Evolutionary conservation across 2,329 filamentous ascomycete genomes (phyloP), one percentile per base, ranked within the genome.

Genomic region (Phialocephala sp.): DNA sequence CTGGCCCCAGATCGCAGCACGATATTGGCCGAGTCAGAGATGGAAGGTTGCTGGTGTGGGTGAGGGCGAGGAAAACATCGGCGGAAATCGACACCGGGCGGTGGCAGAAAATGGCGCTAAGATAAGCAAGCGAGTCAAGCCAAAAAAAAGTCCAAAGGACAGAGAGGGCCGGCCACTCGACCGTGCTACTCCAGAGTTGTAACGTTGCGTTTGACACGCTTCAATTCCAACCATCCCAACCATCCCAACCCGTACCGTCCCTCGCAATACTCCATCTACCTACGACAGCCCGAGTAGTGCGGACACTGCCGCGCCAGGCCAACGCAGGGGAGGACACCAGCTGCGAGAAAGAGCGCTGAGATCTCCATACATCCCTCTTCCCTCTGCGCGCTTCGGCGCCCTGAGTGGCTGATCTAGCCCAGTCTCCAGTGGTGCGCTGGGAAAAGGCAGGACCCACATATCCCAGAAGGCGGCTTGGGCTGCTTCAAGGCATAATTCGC

Each of bases 131-230:
- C 60, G 45, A 61, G n/a, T 20, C 45, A 14, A 50, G 8, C n/a
- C n/a, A 4, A n/a, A 22, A 43, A 43, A 43, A 50, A n/a, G 20
- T 20, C 2, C 18, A 45, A 24, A 50, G 45, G 8, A 11, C n/a
- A 24, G 45, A 2, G 37, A 41, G 11, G 37, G 15, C 37, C 37
- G n/a, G 22, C 45, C 18, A 5, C 45, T 22, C 41, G 9, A 22
- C 45, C 45, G 45, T 24, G 11, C 45, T 50, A 50, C 45, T 22
- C 45, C 50, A 57, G 45, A 60, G 50, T 45, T 65, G 66, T 68
- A 68, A 68, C 66, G 66, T 68, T 65, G 63, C 66, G 22, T 67
- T 59, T 35, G 14, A n/a, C 8, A 45, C 37, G 35, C 12, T 32
- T 54, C 50, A 54, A 54, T 24, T 54, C 50, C 24, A 3, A 4